phyloP scores from a whole-genome alignment of 202 grass and related monocot genomes.

The Panicum hallii region DNA sequence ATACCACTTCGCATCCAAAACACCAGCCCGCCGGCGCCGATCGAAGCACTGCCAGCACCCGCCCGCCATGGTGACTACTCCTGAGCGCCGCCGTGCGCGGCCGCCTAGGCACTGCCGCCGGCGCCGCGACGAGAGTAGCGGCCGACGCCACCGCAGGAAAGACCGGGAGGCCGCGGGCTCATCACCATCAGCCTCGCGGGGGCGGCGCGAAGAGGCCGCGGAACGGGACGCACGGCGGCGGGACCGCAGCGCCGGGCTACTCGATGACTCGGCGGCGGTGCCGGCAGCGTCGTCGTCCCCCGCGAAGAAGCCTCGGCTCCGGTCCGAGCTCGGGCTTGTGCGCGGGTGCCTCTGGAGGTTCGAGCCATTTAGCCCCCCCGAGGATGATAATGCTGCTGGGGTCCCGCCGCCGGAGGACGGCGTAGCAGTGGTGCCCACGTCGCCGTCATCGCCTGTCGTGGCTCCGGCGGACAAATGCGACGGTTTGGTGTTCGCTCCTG shows the following conservation, averaged over 20 bases:
- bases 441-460: background rate
- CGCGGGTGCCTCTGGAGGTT: constrained; percentile 10
- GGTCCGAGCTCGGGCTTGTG: constrained; percentile 39
- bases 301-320: constrained; percentile 13
- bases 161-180: background rate
- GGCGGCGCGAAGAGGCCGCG: background rate
- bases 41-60: too few species aligned
- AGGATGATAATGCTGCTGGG: background rate
- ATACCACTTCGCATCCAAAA: background rate
- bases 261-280: background rate
- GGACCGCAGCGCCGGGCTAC: background rate
- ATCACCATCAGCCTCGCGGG: background rate
- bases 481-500: background rate
- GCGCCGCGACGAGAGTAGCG: background rate
- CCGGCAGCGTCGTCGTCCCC: background rate
- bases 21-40: too few species aligned
- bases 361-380: background rate
- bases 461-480: background rate
- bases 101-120: background rate
- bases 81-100: background rate
- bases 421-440: background rate
- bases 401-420: background rate
- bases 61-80: background rate
- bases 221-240: background rate
- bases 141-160: background rate